A percentile compares a stretch with the other conserved stretches of the same genome.
Evolutionary conservation across 2,329 filamentous ascomycete species (phyloP).

Genomic region (Ophiostoma fasciatum): DNA sequence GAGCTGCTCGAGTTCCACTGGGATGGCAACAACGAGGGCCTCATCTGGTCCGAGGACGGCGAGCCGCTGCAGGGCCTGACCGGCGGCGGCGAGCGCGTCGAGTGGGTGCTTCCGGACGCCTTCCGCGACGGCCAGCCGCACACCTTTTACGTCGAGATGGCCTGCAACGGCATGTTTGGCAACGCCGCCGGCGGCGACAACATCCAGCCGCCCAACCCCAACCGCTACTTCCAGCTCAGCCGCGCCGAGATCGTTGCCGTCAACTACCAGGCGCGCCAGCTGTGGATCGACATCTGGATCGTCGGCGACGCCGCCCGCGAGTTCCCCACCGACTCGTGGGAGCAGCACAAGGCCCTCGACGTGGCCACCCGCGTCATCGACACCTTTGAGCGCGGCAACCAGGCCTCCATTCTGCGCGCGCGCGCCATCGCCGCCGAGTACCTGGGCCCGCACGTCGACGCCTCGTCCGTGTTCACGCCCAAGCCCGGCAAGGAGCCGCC

Average conservation of each 20-base stretch:
- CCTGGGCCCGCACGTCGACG: slow-evolving; percentile 67
- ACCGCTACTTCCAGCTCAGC: slow-evolving; percentile 62
- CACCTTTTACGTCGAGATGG: slow-evolving; percentile 92
- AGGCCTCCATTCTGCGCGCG: slow-evolving; percentile 63
- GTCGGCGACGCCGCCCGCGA: slow-evolving; percentile 85
- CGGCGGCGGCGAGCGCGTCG: slow-evolving; percentile 71
- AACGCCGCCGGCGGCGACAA: slow-evolving; percentile 68
- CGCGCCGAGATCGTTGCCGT: slow-evolving; percentile 80
- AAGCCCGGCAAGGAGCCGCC: slow-evolving; percentile 56
- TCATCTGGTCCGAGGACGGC: slow-evolving; percentile 87
- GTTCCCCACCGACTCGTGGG: slow-evolving; percentile 76
- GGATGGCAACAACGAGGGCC: slow-evolving; percentile 88
- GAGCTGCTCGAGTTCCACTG: slow-evolving; percentile 88
- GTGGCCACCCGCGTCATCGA: slow-evolving; percentile 83
- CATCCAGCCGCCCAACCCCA: slow-evolving; percentile 79
- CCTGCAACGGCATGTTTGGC: slow-evolving; percentile 97
- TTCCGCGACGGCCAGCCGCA: slow-evolving; percentile 81
- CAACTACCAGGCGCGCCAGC: slow-evolving; percentile 67
- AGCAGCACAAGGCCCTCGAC: slow-evolving; percentile 73
- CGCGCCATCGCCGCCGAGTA: slow-evolving; percentile 75
- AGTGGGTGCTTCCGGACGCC: slow-evolving; percentile 76
- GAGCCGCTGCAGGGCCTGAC: slow-evolving; percentile 82
- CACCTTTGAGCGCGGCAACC: slow-evolving; percentile 65
- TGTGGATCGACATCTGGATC: slow-evolving; percentile 92
- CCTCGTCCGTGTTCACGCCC: slow-evolving; percentile 66